Conservation (phyloP, 2,329 filamentous ascomycete species). For the Tolypocladium sp. region DNA sequence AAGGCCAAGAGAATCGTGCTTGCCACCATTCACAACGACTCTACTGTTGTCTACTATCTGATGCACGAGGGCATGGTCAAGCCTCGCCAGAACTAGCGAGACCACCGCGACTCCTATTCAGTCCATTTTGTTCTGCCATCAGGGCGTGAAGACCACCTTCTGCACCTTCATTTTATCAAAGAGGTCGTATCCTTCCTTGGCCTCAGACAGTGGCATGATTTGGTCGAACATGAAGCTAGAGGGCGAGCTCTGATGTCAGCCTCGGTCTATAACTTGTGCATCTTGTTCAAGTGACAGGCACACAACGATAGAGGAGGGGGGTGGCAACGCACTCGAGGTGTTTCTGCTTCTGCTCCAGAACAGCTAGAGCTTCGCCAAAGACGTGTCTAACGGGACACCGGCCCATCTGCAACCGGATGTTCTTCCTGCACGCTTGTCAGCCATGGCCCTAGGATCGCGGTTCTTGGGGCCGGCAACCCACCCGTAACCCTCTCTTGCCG, state of each 20-base stretch:
- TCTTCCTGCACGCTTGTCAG: conserved; percentile 44
- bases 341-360: conserved; percentile 59
- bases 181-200: conserved; percentile 58
- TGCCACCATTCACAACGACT: conserved; percentile 69
- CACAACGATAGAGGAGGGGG: not conserved
- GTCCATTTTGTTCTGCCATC: not conserved
- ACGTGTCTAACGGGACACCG: conserved; percentile 66
- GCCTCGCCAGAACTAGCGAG: conserved; percentile 66
- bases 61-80: conserved; percentile 83
- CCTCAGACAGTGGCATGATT: conserved; percentile 60
- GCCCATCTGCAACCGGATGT: conserved; percentile 66
- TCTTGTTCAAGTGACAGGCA: not conserved
- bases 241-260: not conserved
- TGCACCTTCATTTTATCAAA: conserved; percentile 67
- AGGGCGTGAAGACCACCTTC: conserved; percentile 61
- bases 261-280: not conserved
- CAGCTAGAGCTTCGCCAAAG: conserved; percentile 54
- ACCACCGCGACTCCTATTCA: not conserved
- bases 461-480: conserved; percentile 14
- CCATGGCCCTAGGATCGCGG: conserved; percentile 3
- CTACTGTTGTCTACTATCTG: conserved; percentile 76
- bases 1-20: conserved; percentile 62
- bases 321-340: conserved; percentile 47
- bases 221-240: conserved; percentile 67
- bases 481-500: conserved; percentile 53